Base-by-base conservation (phyloP, 768 basidiomycete species). In the Candolleomyces aberdarensis region DNA sequence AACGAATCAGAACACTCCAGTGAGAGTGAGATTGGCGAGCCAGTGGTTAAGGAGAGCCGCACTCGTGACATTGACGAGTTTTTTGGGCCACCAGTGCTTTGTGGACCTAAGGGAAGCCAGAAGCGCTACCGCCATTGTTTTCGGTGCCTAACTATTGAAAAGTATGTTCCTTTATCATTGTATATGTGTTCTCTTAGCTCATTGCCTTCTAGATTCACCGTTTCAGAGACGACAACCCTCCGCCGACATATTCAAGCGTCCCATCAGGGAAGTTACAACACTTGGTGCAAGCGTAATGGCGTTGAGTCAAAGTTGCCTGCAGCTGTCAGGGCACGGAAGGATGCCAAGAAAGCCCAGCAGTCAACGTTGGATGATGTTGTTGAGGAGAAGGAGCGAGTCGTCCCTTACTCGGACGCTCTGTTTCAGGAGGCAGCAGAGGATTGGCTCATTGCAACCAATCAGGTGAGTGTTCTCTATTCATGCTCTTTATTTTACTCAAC, bases 401-500 rank as follows among this genome's bases (percentile, higher is more conserved):
- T 75, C 19, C 66, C 64, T 1, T 78, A 78, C 62, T 61, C 71
- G 0, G 66, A 78, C 46, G 43, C 59, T 13, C 32, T 66, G 2
- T 78, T 76, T 58, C 46, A 55, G 7, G 46, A 70, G 22, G 72
- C 71, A 1, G 74, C 74, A 3, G 63, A 73, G 20, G 65, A 78
- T 57, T 79, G 78, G 76, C 64, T 79, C 6, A 64, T 75, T 26
- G 65, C 65, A 19, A 78, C 75, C 7, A 70, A 79, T 63, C 77
- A 79, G 71, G 76, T 77, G 59, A 51, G 62, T 52, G 43, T 14
- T 40, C 55, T 20, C 26, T 55, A 9, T 22, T 57, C 26, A 26
- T 26, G 3, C 3, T 1, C 26, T 26, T 3, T 26, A 26, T 26
- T 26, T 1, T 26, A 26, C 26, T 26, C 26, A 26, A 26, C 26